phyloP scores from a whole-genome alignment of 768 basidiomycete species.

The Hygrocybe punicea region DNA sequence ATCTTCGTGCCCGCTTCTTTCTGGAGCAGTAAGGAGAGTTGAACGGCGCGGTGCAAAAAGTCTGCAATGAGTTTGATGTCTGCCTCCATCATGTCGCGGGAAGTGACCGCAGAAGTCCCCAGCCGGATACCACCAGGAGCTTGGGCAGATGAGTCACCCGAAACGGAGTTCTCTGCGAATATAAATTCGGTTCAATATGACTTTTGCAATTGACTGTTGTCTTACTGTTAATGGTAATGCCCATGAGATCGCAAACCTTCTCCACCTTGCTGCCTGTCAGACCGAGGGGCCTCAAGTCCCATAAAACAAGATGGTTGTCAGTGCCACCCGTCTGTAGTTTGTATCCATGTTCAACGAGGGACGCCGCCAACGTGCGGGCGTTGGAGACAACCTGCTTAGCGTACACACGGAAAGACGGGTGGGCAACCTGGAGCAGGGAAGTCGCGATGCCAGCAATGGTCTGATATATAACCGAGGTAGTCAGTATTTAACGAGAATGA shows the following conservation, averaged over 20 bases:
- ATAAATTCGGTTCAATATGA: neutral
- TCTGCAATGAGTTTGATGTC: slow-evolving; percentile 85
- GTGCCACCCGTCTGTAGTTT: slow-evolving; percentile 96
- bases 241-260: slow-evolving; percentile 95
- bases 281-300: slow-evolving; percentile 93
- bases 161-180: slow-evolving; percentile 86
- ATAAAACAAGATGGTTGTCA: slow-evolving; percentile 96
- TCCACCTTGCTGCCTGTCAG: slow-evolving; percentile 98
- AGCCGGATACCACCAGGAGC: slow-evolving; percentile 96
- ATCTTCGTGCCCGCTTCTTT: slow-evolving; percentile 94
- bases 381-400: slow-evolving; percentile 94
- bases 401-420: slow-evolving; percentile 86
- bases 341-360: slow-evolving; percentile 79
- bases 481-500: neutral
- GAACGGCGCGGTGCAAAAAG: slow-evolving; percentile 92
- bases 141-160: slow-evolving; percentile 92
- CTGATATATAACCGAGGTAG: slow-evolving; percentile 45
- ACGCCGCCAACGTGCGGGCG: slow-evolving; percentile 69
- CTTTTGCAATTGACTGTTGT: slow-evolving; percentile 8
- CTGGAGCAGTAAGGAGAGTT: slow-evolving; percentile 84
- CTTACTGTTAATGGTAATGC: slow-evolving; percentile 94
- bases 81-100: slow-evolving; percentile 85
- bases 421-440: slow-evolving; percentile 83
- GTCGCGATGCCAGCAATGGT: slow-evolving; percentile 96
- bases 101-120: slow-evolving; percentile 91